A percentile compares a stretch with the other conserved stretches of the same genome.
Evolutionary conservation across 2,329 filamentous ascomycete genomes (phyloP).

Genomic region (Pseudovirgaria hyperparasitica): DNA sequence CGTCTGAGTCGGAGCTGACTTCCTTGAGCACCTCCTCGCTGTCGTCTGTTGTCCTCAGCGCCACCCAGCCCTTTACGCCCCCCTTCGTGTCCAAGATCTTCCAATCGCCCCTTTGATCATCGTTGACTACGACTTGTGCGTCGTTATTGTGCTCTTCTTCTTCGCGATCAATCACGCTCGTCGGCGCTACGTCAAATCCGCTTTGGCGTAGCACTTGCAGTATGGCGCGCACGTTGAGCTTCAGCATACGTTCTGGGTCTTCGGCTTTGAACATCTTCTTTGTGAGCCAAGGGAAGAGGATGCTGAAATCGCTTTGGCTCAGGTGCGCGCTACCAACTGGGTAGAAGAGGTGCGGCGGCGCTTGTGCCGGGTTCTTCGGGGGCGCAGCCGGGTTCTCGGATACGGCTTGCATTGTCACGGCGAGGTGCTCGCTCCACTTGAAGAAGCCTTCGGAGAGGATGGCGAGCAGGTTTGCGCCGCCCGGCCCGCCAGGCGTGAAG

Average conservation of each 20-base stretch:
- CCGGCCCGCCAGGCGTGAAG: slow-evolving; percentile 39
- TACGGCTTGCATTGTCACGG: slow-evolving; percentile 53
- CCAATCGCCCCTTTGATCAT: slow-evolving; percentile 13
- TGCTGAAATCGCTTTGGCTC: slow-evolving; percentile 70
- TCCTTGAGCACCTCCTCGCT: not conserved
- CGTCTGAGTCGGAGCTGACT: too few relatives aligned
- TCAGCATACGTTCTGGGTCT: slow-evolving; percentile 63
- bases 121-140: slow-evolving; percentile 2
- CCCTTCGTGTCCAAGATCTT: slow-evolving; percentile 17
- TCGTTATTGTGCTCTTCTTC: slow-evolving; percentile 14
- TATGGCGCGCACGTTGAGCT: slow-evolving; percentile 72
- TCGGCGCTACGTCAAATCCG: slow-evolving; percentile 28
- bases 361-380: slow-evolving; percentile 26
- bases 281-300: slow-evolving; percentile 61
- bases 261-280: slow-evolving; percentile 42
- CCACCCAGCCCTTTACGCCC: slow-evolving; percentile 23
- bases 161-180: slow-evolving; percentile 27
- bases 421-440: slow-evolving; percentile 63
- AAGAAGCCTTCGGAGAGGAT: slow-evolving; percentile 67
- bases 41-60: slow-evolving; percentile 13
- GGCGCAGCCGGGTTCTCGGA: slow-evolving; percentile 41
- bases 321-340: slow-evolving; percentile 63
- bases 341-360: slow-evolving; percentile 58
- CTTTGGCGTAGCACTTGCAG: slow-evolving; percentile 52
- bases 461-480: slow-evolving; percentile 48